Evolutionary conservation across 768 basidiomycete species (phyloP), one percentile per base, ranked within the genome.

Genomic region (Phlebiopsis flavidoalba): DNA sequence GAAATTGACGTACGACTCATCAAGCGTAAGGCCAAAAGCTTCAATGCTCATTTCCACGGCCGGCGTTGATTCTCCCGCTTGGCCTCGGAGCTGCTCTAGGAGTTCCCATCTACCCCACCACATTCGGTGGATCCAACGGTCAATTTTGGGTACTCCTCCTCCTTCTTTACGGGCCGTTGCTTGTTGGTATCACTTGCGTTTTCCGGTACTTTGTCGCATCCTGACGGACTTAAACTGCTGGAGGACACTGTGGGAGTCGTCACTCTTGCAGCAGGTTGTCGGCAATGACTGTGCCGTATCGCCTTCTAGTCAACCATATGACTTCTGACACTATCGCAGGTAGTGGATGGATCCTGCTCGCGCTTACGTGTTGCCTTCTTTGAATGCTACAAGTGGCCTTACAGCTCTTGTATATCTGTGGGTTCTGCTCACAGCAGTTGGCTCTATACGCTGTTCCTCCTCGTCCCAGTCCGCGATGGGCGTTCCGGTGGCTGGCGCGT

Each of bases 221-320:
- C 80, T 96, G 22, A 88, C 88, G 1, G 91, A 91, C 64, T 88
- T 63, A 88, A 89, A 68, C 82, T 97, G 2, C 79, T 95, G 53
- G 87, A 91, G 50, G 93, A 91, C 22, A 82, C 82, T 19, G 92
- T 97, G n/a, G 94, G 94, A 1, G 79, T 89, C 0, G 84, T 93
- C 43, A 84, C 85, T 0, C 81, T 97, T 7, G 85, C 91, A 0
- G 91, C 93, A 0, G 94, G 93, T n/a, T 49, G 86, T 95, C 2
- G 83, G 80, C 5, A 84, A 84, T 68, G 82, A 76, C n/a, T 50
- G 70, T 73, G 90, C n/a, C 67, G 88, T 84, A 83, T 14, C 19
- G 10, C 14, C 22, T 26, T 21, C 56, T 43, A 2, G 35, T 55
- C 8, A 43, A 2, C 40, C 40, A 17, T 12, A 43, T 12, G 10